A percentile compares a stretch with the other conserved stretches of the same genome.
Evolutionary conservation across 257 asterid genomes (phyloP).

Genomic region (Ophiorrhiza pumila): DNA sequence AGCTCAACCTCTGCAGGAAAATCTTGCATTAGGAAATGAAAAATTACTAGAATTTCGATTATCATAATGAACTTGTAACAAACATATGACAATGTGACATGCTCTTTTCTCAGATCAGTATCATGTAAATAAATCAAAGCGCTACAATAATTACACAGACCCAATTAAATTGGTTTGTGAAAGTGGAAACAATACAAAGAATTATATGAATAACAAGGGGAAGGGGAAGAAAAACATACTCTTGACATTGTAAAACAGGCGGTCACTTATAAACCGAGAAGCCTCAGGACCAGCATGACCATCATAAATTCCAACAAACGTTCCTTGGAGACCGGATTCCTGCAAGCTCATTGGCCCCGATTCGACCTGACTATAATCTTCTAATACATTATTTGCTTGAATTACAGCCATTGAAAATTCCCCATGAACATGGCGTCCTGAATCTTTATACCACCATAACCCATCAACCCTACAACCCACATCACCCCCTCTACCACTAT

Average conservation of each 20-base stretch:
- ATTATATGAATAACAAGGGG: neutral
- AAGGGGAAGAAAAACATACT: constrained; percentile 38
- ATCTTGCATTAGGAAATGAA: neutral
- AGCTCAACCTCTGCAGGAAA: constrained; percentile 9
- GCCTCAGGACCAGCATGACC: constrained; percentile 94
- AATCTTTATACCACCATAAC: constrained; percentile 75
- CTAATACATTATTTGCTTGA: constrained; percentile 69
- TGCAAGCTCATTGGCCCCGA: constrained; percentile 67
- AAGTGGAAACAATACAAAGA: neutral
- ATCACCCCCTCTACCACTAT: constrained; percentile 44
- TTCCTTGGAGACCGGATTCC: constrained; percentile 63
- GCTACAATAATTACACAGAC: neutral
- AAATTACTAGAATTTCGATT: neutral
- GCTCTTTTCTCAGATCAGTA: neutral
- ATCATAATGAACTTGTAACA: neutral
- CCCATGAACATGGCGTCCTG: constrained; percentile 64
- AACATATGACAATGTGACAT: neutral
- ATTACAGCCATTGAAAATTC: constrained; percentile 83
- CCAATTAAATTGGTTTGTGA: neutral
- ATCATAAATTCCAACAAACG: constrained; percentile 86
- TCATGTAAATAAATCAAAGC: neutral
- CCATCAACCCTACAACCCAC: constrained; percentile 51
- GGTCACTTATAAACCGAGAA: constrained; percentile 51
- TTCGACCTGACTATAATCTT: constrained; percentile 86
- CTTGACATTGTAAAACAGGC: constrained; percentile 64